These are phyloP conservation scores for Casuarina equisetifolia DNA, from an alignment of 306 rosid species.

Conservation along the genomic window DNA sequence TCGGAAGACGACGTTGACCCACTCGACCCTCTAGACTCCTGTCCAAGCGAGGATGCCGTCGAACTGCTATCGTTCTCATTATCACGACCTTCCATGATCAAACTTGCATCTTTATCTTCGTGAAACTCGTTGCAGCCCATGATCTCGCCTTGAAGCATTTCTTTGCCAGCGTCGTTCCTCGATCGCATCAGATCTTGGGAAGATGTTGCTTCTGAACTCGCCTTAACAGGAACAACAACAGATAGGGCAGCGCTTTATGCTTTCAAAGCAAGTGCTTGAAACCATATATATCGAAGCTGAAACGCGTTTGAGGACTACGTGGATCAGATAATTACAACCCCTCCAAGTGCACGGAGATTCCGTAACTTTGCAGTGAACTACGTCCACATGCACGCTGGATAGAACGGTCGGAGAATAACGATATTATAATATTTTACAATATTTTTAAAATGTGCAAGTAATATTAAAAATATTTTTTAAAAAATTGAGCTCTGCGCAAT, in stretches of 20 bases:
- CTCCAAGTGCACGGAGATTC: slow-evolving; percentile 5
- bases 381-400: neutral
- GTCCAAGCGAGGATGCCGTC: slow-evolving; percentile 27
- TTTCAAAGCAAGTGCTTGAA: slow-evolving; percentile 5
- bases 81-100: slow-evolving; percentile 30
- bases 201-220: neutral
- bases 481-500: no score
- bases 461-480: no score
- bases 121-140: slow-evolving; percentile 10
- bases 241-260: neutral
- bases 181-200: neutral
- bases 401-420: no score
- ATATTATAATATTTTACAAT: no score
- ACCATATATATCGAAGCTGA: neutral
- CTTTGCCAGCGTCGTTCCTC: slow-evolving; percentile 26
- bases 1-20: slow-evolving; percentile 35
- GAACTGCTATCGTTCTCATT: slow-evolving; percentile 13
- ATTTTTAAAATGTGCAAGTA: no score
- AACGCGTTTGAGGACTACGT: neutral
- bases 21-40: slow-evolving; percentile 17
- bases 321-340: slow-evolving; percentile 27
- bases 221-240: neutral
- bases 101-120: slow-evolving; percentile 4
- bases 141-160: slow-evolving; percentile 16
- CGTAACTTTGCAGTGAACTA: neutral